These are phyloP conservation scores for Kwoniella dendrophila DNA, from an alignment of 768 basidiomycete species.

Conservation along the genomic window DNA sequence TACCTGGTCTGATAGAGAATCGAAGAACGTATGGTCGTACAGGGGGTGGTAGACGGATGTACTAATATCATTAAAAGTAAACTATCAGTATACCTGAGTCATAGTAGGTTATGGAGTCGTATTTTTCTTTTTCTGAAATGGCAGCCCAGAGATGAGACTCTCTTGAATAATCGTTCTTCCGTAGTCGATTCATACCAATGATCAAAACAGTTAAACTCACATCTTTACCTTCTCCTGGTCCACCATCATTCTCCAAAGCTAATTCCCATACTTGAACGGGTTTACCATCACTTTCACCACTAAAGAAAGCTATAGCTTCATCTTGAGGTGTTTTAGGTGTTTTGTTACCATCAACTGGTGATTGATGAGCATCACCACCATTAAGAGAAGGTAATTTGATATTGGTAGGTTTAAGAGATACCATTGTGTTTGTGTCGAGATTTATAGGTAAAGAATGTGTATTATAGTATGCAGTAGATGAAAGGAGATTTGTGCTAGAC, in stretches of 20 bases:
- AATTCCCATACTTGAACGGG: constrained; percentile 79
- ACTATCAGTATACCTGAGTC: not conserved
- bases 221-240: constrained; percentile 79
- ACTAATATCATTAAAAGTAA: constrained; percentile 61
- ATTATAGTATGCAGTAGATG: not conserved
- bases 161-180: not conserved
- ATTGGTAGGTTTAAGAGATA: constrained; percentile 14
- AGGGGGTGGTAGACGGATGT: constrained; percentile 93
- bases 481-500: not conserved
- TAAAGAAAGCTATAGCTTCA: constrained; percentile 86
- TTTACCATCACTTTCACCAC: constrained; percentile 60
- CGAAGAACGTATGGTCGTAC: constrained; percentile 84
- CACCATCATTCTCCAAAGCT: constrained; percentile 82
- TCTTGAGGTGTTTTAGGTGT: constrained; percentile 90
- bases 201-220: constrained; percentile 60
- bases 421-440: not conserved
- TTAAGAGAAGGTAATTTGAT: constrained; percentile 17
- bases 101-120: not conserved
- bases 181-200: not conserved
- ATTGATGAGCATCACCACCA: not conserved
- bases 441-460: not conserved
- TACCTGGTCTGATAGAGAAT: constrained; percentile 87
- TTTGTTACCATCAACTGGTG: constrained; percentile 9
- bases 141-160: too few species aligned
- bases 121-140: too few species aligned